A percentile compares a stretch with the other conserved stretches of the same genome.
Evolutionary conservation across 139 green algal genomes (phyloP).

Genomic region (Chlorella ohadii): DNA sequence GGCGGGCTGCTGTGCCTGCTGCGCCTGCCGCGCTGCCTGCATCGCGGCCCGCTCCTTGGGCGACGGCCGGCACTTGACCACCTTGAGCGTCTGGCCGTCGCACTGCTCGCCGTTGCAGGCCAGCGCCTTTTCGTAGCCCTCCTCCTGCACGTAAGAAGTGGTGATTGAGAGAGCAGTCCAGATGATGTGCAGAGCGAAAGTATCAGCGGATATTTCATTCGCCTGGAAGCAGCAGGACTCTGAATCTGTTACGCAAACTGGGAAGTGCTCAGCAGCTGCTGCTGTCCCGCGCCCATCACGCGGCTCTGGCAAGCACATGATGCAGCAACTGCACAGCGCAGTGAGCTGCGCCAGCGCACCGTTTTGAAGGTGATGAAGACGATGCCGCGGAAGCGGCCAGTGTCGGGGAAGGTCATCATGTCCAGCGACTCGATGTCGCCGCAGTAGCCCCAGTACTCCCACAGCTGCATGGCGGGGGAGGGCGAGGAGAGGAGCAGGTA

Average conservation of each 20-base stretch:
- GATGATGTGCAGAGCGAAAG: too few relatives aligned
- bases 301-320: too few relatives aligned
- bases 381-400: slow-evolving; percentile 91
- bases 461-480: slow-evolving; percentile 38
- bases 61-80: slow-evolving; percentile 56
- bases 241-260: too few relatives aligned
- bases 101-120: slow-evolving; percentile 65
- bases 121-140: slow-evolving; percentile 77
- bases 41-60: slow-evolving; percentile 36
- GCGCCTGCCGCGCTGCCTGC: slow-evolving; percentile 14
- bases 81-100: slow-evolving; percentile 70
- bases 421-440: slow-evolving; percentile 81
- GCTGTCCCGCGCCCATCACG: too few relatives aligned
- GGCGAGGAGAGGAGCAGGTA: too few relatives aligned
- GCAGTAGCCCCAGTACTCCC: slow-evolving; percentile 88
- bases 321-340: background rate
- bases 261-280: too few relatives aligned
- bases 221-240: too few relatives aligned
- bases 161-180: background rate
- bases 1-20: background rate
- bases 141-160: slow-evolving; percentile 45
- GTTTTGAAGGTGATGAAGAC: slow-evolving; percentile 93
- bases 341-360: too few relatives aligned
- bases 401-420: slow-evolving; percentile 92
- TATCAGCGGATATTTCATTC: too few relatives aligned